Percentiles rank a stretch among this genome's conserved stretches.
phyloP scores from a whole-genome alignment of 306 rosid species.

The Hippophae tibetana region DNA sequence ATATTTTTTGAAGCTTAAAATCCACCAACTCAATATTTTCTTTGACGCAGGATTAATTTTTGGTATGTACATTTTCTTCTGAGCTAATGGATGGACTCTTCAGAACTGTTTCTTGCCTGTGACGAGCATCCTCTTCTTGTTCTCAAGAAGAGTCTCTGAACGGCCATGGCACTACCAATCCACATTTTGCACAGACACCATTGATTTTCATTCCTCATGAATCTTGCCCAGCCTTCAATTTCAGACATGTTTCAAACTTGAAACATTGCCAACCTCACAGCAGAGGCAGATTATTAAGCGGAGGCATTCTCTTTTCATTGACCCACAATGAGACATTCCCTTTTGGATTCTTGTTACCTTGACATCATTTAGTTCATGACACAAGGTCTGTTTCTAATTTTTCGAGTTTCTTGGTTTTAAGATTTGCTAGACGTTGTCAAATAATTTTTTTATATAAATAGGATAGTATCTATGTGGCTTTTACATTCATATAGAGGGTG shows the following conservation, averaged over 20 bases:
- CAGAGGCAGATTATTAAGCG: conserved; percentile 75
- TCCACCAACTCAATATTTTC: conserved; percentile 70
- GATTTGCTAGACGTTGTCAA: conserved; percentile 50
- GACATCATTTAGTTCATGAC: conserved; percentile 74
- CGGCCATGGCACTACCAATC: conserved; percentile 65
- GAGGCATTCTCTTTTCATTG: conserved; percentile 75
- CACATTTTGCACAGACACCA: conserved; percentile 66
- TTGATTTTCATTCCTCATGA: conserved; percentile 69
- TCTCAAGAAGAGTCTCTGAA: conserved; percentile 66
- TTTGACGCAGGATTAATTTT: conserved; percentile 80
- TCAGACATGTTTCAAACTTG: conserved; percentile 62
- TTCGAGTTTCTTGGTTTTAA: conserved; percentile 76
- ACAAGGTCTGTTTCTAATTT: conserved; percentile 97
- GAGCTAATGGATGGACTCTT: conserved; percentile 79
- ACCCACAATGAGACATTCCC: conserved; percentile 78
- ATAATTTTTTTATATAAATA: conserved; percentile 19
- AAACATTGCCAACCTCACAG: conserved; percentile 73
- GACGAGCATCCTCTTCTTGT: conserved; percentile 65
- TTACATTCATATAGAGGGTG: conserved; percentile 36
- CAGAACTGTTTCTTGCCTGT: conserved; percentile 64
- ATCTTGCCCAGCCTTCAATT: conserved; percentile 74
- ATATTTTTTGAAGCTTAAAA: conserved; percentile 28
- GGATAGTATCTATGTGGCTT: conserved; percentile 41
- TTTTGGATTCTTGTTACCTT: conserved; percentile 91
- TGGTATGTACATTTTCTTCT: conserved; percentile 78